These are phyloP conservation scores for Penicillium turbatum DNA, from an alignment of 495 filamentous ascomycete species.

Conservation along the genomic window DNA sequence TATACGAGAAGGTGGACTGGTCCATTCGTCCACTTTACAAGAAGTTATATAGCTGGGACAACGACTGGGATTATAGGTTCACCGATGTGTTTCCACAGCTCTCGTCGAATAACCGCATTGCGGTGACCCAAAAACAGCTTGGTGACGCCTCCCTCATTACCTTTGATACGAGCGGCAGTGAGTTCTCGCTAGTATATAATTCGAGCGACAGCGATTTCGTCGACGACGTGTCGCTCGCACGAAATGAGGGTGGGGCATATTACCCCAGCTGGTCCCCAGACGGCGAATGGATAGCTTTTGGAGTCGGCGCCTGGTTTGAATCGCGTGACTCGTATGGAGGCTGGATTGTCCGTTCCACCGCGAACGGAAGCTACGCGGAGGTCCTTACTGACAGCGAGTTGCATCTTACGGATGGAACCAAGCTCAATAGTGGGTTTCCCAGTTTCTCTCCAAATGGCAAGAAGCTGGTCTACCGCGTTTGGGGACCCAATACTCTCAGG, in stretches of 20 bases:
- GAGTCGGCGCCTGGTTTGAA: slow-evolving; percentile 32
- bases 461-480: slow-evolving; percentile 31
- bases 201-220: slow-evolving; percentile 6
- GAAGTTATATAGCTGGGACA: slow-evolving; percentile 29
- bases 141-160: slow-evolving; percentile 27
- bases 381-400: slow-evolving; percentile 17
- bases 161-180: slow-evolving; percentile 10
- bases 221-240: slow-evolving; percentile 1
- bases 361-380: slow-evolving; percentile 24
- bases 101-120: slow-evolving; percentile 16
- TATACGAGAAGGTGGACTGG: slow-evolving; percentile 30
- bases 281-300: slow-evolving; percentile 29
- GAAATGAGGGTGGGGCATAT: slow-evolving; percentile 23
- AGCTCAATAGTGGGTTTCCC: slow-evolving; percentile 29
- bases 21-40: slow-evolving; percentile 23
- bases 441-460: slow-evolving; percentile 28
- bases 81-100: slow-evolving; percentile 33
- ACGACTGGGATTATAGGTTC: slow-evolving; percentile 35
- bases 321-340: slow-evolving; percentile 17
- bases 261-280: slow-evolving; percentile 30
- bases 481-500: slow-evolving; percentile 16
- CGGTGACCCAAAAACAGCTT: slow-evolving; percentile 27
- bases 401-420: slow-evolving; percentile 6
- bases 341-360: slow-evolving; percentile 21
- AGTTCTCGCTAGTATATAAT: slow-evolving; percentile 14